Evolutionary conservation across 176 grass and related monocot species (phyloP).

Genomic region (Cenchrus americanus): DNA sequence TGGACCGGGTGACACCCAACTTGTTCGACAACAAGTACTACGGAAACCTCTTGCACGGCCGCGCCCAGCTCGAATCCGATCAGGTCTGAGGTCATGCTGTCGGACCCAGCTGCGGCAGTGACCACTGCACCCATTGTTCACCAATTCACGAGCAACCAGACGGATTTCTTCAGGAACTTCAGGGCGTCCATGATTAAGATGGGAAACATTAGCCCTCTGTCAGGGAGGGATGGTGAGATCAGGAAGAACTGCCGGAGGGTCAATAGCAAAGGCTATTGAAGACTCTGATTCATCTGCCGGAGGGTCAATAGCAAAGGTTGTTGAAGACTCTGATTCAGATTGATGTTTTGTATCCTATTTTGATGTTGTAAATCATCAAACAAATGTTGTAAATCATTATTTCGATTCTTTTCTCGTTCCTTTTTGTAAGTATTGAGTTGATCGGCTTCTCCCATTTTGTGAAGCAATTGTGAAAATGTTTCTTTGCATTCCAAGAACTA

Average conservation of each 20-base stretch:
- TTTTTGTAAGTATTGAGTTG: not conserved
- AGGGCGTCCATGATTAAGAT: slow-evolving; percentile 66
- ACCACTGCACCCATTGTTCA: slow-evolving; percentile 40
- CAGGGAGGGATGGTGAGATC: slow-evolving; percentile 54
- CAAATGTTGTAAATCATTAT: not conserved
- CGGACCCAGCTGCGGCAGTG: not conserved
- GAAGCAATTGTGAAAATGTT: not conserved
- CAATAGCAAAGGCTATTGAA: slow-evolving; percentile 46
- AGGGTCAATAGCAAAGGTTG: slow-evolving; percentile 48
- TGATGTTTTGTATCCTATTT: not conserved
- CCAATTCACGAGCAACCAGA: slow-evolving; percentile 36
- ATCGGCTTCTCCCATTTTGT: not conserved
- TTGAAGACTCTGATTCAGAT: not conserved
- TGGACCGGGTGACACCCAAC: slow-evolving; percentile 47
- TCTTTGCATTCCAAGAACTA: too few relatives aligned
- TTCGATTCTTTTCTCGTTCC: not conserved
- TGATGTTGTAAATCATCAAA: not conserved
- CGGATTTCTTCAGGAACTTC: slow-evolving; percentile 54
- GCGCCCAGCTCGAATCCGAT: slow-evolving; percentile 49
- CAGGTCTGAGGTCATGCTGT: slow-evolving; percentile 57
- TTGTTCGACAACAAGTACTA: slow-evolving; percentile 66
- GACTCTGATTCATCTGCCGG: slow-evolving; percentile 17
- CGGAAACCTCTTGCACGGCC: slow-evolving; percentile 34
- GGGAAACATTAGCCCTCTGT: slow-evolving; percentile 57
- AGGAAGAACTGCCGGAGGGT: slow-evolving; percentile 54